Evolutionary conservation across 257 asterid genomes (phyloP).

Genomic region (Nicotiana attenuata): DNA sequence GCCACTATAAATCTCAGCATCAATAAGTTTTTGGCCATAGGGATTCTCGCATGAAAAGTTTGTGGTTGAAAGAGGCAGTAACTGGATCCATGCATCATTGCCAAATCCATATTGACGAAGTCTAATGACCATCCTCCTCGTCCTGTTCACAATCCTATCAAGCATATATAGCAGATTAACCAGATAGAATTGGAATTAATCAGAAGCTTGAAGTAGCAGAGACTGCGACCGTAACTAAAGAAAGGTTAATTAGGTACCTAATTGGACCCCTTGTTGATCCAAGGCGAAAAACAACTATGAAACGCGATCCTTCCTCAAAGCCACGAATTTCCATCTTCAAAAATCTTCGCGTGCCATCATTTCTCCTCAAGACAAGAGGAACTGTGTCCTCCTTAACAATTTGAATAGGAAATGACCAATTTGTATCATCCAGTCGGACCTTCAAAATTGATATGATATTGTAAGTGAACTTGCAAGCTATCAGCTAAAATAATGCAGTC

Average conservation of each 20-base stretch:
- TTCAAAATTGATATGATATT: conserved; percentile 26
- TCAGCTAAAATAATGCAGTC: neutral
- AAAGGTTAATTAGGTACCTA: conserved; percentile 39
- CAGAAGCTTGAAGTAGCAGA: conserved; percentile 6
- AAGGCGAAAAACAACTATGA: conserved; percentile 80
- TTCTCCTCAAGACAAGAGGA: conserved; percentile 57
- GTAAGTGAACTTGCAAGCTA: conserved; percentile 2
- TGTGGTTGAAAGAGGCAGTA: conserved; percentile 66
- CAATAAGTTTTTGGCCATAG: conserved; percentile 70
- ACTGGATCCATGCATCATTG: conserved; percentile 68
- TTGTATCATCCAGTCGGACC: conserved; percentile 79
- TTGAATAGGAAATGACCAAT: conserved; percentile 91
- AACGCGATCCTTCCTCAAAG: conserved; percentile 97
- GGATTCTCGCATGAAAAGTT: conserved; percentile 89
- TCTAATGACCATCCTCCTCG: conserved; percentile 42
- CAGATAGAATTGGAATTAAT: conserved; percentile 14
- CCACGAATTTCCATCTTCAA: conserved; percentile 91
- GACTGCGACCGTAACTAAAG: neutral
- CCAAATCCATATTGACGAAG: conserved; percentile 87
- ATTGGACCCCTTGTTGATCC: conserved; percentile 84
- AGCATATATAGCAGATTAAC: conserved; percentile 20
- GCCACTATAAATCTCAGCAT: conserved; percentile 43
- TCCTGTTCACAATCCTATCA: conserved; percentile 84
- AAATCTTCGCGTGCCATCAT: conserved; percentile 51
- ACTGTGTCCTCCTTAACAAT: conserved; percentile 83